Base-by-base conservation (phyloP, 2,329 filamentous ascomycete species). In the Colletotrichum eleusines region DNA sequence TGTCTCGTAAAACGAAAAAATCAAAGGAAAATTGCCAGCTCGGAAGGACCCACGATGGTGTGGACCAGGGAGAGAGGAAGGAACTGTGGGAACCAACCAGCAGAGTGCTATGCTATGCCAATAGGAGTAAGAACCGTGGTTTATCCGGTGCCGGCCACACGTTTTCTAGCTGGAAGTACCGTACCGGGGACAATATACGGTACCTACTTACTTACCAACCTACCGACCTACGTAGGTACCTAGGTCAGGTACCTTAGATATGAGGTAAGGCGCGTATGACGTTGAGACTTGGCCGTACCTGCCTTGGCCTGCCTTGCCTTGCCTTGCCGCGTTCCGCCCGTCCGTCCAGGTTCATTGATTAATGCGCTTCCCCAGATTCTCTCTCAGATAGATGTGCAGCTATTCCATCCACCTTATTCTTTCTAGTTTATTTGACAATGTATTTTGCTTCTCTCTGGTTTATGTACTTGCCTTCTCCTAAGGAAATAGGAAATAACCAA, bases 21-120 rank as follows among this genome's bases (percentile, higher is more conserved):
- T 71, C 63, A 67, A 72, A 72, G 72, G 72, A 73, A 73, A 73
- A 73, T 73, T 73, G 72, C 70, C 72, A 73, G 72, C 71, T 73
- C 59, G 67, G 71, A 66, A 61, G 35, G 69, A 70, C 60, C 69
- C 69, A 72, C 69, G 69, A 72, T 69, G 69, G 66, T 72, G 69
- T 66, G 69, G 66, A 72, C 69, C 66, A 66, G 69, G 60, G 69
- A 71, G 60, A 64, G n/a, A n/a, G n/a, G n/a, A n/a, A 70, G 35
- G 64, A 63, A 62, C 42, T 62, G 64, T 71, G 68, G 68, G 23
- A 48, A 71, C 58, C 4, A 38, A 38, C 35, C 38, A 5, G 11
- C 26, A 11, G 28, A n/a, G n/a, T n/a, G n/a, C n/a, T 16, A 44
- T 59, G 59, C 69, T 71, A 68, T 38, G 3, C 64, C 64, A 1